Evolutionary conservation across 345 rosid genomes (phyloP), one percentile per base, ranked within the genome.

Genomic region (Carallia brachiata): DNA sequence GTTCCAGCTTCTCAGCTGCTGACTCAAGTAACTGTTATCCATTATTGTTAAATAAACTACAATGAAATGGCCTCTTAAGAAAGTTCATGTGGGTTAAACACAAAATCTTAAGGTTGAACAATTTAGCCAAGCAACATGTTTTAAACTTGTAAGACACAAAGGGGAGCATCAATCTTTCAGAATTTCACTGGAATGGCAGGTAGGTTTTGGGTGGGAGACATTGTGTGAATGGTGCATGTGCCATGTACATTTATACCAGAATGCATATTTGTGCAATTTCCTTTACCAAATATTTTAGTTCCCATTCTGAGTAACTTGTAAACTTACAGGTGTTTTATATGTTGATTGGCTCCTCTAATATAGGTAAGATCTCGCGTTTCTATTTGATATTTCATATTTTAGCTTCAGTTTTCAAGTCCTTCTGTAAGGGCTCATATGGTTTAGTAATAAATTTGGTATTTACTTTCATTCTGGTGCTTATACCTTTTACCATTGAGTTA

Each of bases 241-340:
- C 60, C 32, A 23, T 23, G 6, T 6, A 23, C 5, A 0, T 55
- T 55, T 55, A 55, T 7, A 27, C 18, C 32, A 55, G 50, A 44
- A 44, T 44, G 50, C 16, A 44, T 44, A 44, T 44, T 44, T 44
- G 16, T 12, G 50, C 13, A 15, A 44, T 12, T 44, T 44, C 50
- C 50, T 44, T 44, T 12, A 10, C 50, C 13, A 15, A 44, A 10
- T 44, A 44, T 12, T 44, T 44, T 44, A 15, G 12, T 6, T 44
- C 34, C 61, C 32, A 40, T 8, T 32, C 32, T 39, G 1, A 15
- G 54, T 27, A 36, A 36, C 18, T 4, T 40, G 12, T 48, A 47
- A 10, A 68, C 68, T 80, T 66, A 34, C 92, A 88, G 92, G 92
- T 88, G 66, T 84, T 88, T 73, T 88, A 88, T 78, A 36, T 88